A percentile compares a stretch with the other conserved stretches of the same genome.
Conservation (phyloP, 495 filamentous ascomycete genomes). For the Daldinia loculata region DNA sequence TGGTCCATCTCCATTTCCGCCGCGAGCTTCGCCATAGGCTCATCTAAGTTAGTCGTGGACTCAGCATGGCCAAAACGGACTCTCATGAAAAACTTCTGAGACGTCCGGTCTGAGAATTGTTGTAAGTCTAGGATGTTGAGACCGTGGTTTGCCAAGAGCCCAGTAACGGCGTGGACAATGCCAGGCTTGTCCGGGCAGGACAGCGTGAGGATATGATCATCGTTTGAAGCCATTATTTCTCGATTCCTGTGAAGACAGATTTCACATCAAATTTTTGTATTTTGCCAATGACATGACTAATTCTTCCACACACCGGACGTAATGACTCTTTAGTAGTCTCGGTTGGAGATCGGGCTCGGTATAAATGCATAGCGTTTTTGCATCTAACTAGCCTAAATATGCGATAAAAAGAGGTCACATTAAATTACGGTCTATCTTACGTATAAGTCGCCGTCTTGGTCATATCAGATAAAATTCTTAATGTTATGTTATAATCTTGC, state of each 20-base stretch:
- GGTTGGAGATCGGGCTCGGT: constrained; percentile 42
- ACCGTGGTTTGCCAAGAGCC: constrained; percentile 68
- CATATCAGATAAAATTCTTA: background rate
- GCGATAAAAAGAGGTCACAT: constrained; percentile 21
- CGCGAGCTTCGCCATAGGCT: constrained; percentile 64
- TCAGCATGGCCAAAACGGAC: constrained; percentile 69
- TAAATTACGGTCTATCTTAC: constrained; percentile 6
- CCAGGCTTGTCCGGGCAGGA: constrained; percentile 78
- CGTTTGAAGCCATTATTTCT: constrained; percentile 38
- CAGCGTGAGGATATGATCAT: constrained; percentile 75
- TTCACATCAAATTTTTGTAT: constrained; percentile 21
- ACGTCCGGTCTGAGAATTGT: constrained; percentile 74
- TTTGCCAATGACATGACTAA: constrained; percentile 40
- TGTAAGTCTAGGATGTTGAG: constrained; percentile 79
- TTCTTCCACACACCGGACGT: constrained; percentile 23
- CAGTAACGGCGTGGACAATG: constrained; percentile 80
- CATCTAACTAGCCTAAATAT: constrained; percentile 22
- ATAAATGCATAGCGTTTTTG: constrained; percentile 43
- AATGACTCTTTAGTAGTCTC: constrained; percentile 26
- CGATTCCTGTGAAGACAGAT: constrained; percentile 19
- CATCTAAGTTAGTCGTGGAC: constrained; percentile 54
- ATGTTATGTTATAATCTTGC: background rate
- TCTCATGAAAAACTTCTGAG: constrained; percentile 79
- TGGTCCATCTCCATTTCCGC: constrained; percentile 62
- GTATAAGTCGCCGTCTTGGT: constrained; percentile 4